phyloP scores from a whole-genome alignment of 1,139 yeast genomes.

The Geotrichum restrictum region DNA sequence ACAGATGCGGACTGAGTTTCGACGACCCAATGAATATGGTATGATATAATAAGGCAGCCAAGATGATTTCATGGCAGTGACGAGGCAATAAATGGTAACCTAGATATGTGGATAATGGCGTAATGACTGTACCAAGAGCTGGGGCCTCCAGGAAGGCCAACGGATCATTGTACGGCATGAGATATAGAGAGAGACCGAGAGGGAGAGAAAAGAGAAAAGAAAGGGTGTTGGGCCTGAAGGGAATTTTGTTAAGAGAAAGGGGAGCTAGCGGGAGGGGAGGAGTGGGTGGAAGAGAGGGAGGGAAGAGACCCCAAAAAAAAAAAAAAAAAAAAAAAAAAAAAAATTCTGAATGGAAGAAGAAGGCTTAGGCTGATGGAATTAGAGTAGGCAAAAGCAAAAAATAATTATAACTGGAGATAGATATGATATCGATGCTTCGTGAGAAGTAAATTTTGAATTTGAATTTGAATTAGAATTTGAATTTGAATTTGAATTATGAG shows the following conservation, averaged over 20 bases:
- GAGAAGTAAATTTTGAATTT: no score
- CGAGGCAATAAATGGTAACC: constrained; percentile 35
- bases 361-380: no score
- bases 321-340: no score
- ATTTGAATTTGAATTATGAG: no score
- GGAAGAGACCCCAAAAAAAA: no score
- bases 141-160: constrained; percentile 17
- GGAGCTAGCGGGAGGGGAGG: background rate
- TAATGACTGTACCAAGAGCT: constrained; percentile 16
- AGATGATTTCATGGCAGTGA: constrained; percentile 52
- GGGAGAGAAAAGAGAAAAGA: background rate
- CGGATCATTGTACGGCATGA: constrained; percentile 20
- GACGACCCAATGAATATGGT: constrained; percentile 45
- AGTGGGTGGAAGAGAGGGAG: background rate
- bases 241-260: background rate
- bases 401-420: no score
- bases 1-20: constrained; percentile 43
- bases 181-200: background rate
- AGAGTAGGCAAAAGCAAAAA: no score
- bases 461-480: no score
- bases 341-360: no score
- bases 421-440: no score
- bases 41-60: constrained; percentile 47
- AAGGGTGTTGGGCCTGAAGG: no score
- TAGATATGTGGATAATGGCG: constrained; percentile 14